Base-by-base conservation (phyloP, 148 eudicot genomes). In the Limonium bicolor region DNA sequence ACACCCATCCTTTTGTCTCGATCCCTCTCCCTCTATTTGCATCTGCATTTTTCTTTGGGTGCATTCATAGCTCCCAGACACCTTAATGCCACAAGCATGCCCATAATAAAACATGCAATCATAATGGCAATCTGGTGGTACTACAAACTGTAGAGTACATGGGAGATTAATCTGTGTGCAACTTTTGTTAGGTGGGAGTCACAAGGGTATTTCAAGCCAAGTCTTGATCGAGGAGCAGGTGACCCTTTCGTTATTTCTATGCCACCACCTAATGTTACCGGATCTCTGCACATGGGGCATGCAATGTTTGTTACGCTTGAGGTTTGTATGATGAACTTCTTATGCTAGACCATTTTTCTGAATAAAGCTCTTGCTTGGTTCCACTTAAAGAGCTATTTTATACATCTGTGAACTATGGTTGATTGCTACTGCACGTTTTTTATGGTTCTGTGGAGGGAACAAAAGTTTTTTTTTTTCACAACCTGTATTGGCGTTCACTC, bases 261-360 rank as follows among this genome's bases (percentile, higher is more conserved):
- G 99, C 99, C 99, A 39, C 99, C 99, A 20, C 95, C 99, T 51
- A 90, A 90, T 65, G 95, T 90, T 20, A 90, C 99, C 18, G 99
- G 99, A 56, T 90, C 95, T 4, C 60, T 90, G 80, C 99, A 90
- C 69, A 80, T 90, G 86, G 99, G 99, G 40, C 99, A 90, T 76
- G 99, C 95, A 13, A 85, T 90, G 95, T 90, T 90, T 75, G 99
- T 90, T 43, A 90, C 99, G 27, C 95, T 90, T 60, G 99, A 90
- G 99, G 99, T 90, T 62, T 57, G 78, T 19, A 17, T 20, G 43
- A 4, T 58, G 57, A 6, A 2, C 17, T 4, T 25, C 26, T 26
- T 21, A 20, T 47, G n/a, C 20, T 11, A 18, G 20, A 24, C 25
- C 24, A n/a, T 34, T 33, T 47, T 36, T 11, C 7, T 5, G 24